Percentiles rank a stretch among this genome's conserved stretches.
These are phyloP conservation scores for Phytophthora kernoviae DNA, from an alignment of 352 stramenopile genomes.

Conservation along the genomic window DNA sequence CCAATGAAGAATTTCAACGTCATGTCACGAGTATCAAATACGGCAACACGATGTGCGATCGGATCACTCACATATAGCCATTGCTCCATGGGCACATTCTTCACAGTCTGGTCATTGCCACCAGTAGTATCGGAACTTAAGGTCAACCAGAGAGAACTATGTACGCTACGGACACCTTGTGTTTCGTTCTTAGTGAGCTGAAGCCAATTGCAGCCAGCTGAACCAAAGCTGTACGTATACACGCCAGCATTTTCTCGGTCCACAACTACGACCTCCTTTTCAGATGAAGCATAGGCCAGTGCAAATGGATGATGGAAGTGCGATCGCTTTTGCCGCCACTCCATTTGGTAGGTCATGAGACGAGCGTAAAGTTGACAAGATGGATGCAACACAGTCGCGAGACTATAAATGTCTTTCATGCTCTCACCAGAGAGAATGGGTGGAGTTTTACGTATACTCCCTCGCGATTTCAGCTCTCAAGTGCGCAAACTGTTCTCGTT, in stretches of 20 bases:
- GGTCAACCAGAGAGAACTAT: constrained; percentile 36
- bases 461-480: constrained; percentile 33
- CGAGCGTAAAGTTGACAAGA: constrained; percentile 35
- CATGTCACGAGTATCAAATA: constrained; percentile 29
- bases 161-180: constrained; percentile 31
- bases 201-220: constrained; percentile 49
- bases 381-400: constrained; percentile 54
- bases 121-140: constrained; percentile 5
- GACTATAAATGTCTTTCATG: constrained; percentile 35
- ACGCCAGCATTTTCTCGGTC: constrained; percentile 62
- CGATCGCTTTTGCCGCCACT: constrained; percentile 32
- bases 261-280: constrained; percentile 47
- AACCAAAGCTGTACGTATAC: constrained; percentile 56
- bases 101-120: constrained; percentile 4
- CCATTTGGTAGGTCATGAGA: constrained; percentile 36
- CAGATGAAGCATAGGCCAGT: constrained; percentile 33
- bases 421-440: constrained; percentile 33
- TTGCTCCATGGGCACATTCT: constrained; percentile 4
- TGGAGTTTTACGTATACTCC: constrained; percentile 30
- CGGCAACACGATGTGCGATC: constrained; percentile 54
- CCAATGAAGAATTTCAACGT: constrained; percentile 52
- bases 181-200: constrained; percentile 19
- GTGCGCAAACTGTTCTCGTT: constrained; percentile 38
- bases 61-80: constrained; percentile 61
- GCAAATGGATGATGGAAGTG: constrained; percentile 56